phyloP scores from a whole-genome alignment of 768 basidiomycete species.

The Ephemerocybe angulata region DNA sequence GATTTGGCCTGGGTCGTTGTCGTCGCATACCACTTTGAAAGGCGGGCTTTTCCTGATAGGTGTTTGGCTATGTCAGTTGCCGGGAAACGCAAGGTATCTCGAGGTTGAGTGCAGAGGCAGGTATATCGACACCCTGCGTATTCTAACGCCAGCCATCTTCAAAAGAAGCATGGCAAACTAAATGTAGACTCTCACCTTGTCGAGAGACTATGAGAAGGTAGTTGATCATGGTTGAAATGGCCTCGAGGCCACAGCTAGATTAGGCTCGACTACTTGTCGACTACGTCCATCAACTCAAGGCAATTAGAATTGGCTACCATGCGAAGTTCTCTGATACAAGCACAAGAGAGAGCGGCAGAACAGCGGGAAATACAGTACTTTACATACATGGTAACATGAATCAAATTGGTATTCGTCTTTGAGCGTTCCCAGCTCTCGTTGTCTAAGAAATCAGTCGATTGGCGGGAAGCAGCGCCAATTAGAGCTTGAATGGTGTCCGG shows the following conservation, averaged over 20 bases:
- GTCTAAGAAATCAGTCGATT: too few species aligned
- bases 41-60: conserved; percentile 90
- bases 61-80: too few species aligned
- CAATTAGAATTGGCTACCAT: too few species aligned
- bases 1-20: conserved; percentile 75
- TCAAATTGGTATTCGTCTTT: background rate
- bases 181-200: conserved; percentile 58
- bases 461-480: conserved; percentile 15
- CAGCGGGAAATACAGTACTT: background rate
- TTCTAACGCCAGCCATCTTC: too few species aligned
- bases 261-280: background rate
- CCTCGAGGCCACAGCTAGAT: background rate
- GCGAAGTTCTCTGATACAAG: background rate
- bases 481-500: conserved; percentile 57
- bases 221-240: conserved; percentile 62
- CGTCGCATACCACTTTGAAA: conserved; percentile 95
- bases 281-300: background rate
- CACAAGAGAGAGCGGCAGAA: background rate
- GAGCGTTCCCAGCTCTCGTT: background rate
- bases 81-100: too few species aligned
- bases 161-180: background rate
- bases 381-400: too few species aligned
- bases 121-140: too few species aligned
- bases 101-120: too few species aligned
- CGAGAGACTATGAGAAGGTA: conserved; percentile 92